phyloP scores from a whole-genome alignment of 1,284 basidiomycete species.

The Neolentinus lepideus region DNA sequence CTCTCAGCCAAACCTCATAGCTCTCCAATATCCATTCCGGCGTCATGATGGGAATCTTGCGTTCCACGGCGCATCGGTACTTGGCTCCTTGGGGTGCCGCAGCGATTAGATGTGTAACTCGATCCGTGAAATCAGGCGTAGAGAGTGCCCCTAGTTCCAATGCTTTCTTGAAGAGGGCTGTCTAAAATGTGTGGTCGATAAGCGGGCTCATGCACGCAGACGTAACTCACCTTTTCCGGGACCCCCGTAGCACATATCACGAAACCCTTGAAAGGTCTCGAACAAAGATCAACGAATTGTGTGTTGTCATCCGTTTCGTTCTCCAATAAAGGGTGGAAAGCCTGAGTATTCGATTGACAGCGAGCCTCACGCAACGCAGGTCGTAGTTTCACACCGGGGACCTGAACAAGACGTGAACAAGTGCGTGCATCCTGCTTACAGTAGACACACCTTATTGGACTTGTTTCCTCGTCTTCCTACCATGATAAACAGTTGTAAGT shows the following conservation, averaged over 20 bases:
- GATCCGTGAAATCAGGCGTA: conserved; percentile 65
- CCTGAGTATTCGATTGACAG: background rate
- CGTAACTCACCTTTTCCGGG: conserved; percentile 49
- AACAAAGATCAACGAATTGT: conserved; percentile 42
- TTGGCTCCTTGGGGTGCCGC: conserved; percentile 67
- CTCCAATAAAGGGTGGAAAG: background rate
- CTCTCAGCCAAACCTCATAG: conserved; percentile 66
- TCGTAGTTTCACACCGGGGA: conserved; percentile 70
- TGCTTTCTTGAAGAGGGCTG: conserved; percentile 64
- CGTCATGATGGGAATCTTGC: conserved; percentile 65
- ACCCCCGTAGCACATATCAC: conserved; percentile 70
- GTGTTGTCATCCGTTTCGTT: conserved; percentile 24
- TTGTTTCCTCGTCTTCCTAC: conserved; percentile 26
- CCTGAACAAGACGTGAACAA: conserved; percentile 30
- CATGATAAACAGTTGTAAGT: background rate
- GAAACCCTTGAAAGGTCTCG: conserved; percentile 57
- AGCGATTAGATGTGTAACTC: conserved; percentile 76
- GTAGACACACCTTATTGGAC: conserved; percentile 34
- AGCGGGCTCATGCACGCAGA: background rate
- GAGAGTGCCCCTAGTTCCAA: conserved; percentile 67
- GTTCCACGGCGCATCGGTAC: conserved; percentile 41
- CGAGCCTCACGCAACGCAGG: conserved; percentile 38
- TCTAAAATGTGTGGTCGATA: conserved; percentile 26
- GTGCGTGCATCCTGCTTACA: background rate
- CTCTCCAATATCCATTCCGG: conserved; percentile 67